Percentiles rank a stretch among this genome's conserved stretches.
Evolutionary conservation across 1,284 basidiomycete genomes (phyloP).

Genomic region (Takashimella tepidaria): DNA sequence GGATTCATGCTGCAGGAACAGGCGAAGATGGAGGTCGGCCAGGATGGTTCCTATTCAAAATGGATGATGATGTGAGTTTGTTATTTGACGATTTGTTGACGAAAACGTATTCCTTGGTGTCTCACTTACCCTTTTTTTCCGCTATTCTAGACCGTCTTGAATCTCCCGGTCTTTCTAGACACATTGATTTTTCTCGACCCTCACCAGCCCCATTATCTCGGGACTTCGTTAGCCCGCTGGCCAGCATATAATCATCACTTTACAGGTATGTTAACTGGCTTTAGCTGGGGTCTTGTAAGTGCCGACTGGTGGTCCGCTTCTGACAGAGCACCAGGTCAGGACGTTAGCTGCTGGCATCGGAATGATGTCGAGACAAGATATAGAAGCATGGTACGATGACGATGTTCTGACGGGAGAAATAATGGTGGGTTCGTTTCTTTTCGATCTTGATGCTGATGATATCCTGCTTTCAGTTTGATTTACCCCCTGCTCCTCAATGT

Average conservation of each 20-base stretch:
- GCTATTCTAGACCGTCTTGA: conserved; percentile 20
- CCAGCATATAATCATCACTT: conserved; percentile 17
- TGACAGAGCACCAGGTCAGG: conserved; percentile 12
- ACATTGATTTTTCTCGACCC: conserved; percentile 14
- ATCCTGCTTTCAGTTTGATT: conserved; percentile 9
- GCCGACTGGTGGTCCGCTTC: not conserved
- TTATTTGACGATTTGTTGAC: not conserved
- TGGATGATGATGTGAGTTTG: conserved; percentile 26
- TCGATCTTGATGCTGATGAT: not conserved
- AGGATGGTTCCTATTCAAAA: conserved; percentile 18
- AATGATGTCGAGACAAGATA: conserved; percentile 13
- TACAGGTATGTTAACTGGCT: conserved; percentile 25
- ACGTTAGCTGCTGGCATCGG: conserved; percentile 21
- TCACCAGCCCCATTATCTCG: conserved; percentile 18
- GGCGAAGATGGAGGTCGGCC: conserved; percentile 6
- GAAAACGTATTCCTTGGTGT: too few species aligned
- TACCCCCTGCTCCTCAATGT: conserved; percentile 15
- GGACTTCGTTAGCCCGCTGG: conserved; percentile 19
- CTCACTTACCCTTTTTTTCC: not conserved
- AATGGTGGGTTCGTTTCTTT: conserved; percentile 18
- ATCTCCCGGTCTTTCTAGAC: conserved; percentile 22
- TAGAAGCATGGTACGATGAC: conserved; percentile 17
- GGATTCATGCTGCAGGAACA: conserved; percentile 8
- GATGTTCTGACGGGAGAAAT: conserved; percentile 27
- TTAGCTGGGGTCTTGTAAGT: conserved; percentile 22